A percentile compares a stretch with the other conserved stretches of the same genome.
Evolutionary conservation across 202 grass and related monocot species (phyloP).

Genomic region (Elaeis oleifera): DNA sequence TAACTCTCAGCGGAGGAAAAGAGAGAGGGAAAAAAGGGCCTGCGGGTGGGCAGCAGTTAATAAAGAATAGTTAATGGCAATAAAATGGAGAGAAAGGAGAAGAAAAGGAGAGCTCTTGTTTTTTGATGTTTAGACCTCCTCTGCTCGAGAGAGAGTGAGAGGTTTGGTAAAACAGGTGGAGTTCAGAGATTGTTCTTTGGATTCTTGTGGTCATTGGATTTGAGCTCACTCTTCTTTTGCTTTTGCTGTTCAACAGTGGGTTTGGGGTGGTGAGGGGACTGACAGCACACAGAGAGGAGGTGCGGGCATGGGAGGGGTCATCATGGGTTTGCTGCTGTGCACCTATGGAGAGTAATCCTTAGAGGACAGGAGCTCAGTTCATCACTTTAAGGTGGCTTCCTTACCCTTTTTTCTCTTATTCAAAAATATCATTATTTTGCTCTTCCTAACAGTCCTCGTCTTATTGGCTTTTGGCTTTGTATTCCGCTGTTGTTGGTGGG

Average conservation of each 20-base stretch:
- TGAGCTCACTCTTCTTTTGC: conserved; percentile 1
- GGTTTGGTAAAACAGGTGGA: neutral
- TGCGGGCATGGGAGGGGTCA: conserved; percentile 62
- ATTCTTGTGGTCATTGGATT: conserved; percentile 34
- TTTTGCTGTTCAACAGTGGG: conserved; percentile 24
- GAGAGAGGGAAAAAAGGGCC: neutral
- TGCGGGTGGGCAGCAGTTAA: conserved; percentile 3
- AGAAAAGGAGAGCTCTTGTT: neutral
- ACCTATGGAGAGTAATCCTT: conserved; percentile 19
- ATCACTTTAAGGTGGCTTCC: conserved; percentile 9
- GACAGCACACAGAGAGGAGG: conserved; percentile 19
- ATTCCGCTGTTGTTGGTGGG: conserved; percentile 22
- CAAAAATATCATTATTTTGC: conserved; percentile 7
- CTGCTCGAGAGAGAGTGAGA: neutral
- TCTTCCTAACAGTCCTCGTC: neutral
- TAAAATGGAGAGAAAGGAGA: conserved; percentile 11
- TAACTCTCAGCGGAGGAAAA: no score
- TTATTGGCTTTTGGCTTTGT: conserved; percentile 3
- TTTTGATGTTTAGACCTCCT: neutral
- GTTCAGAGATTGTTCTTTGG: conserved; percentile 29
- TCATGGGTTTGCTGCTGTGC: conserved; percentile 33
- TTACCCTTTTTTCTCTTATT: neutral
- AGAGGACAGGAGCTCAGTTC: conserved; percentile 36
- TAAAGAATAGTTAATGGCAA: conserved; percentile 22
- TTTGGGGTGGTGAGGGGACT: conserved; percentile 6